Base-by-base conservation (phyloP, 306 rosid species). In the Cyamopsis tetragonoloba region DNA sequence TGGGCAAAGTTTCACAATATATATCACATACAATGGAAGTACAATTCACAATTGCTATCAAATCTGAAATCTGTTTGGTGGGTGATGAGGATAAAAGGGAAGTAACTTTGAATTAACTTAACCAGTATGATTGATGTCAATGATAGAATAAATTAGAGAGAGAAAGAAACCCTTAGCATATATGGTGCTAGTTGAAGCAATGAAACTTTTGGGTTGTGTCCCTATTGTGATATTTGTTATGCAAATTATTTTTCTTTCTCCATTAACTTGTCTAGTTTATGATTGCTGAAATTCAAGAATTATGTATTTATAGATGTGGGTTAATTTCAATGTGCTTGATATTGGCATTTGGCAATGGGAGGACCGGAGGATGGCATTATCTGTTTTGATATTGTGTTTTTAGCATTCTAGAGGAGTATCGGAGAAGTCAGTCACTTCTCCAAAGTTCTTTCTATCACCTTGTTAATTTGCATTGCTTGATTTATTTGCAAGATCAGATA, bases 41-140 rank as follows among this genome's bases (percentile, higher is more conserved):
- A 43, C 17, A 27, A 47, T 72, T 55, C 59, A 59, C 1, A 3
- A 11, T 56, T 22, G 62, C 61, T 4, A 23, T 53, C 12, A 34
- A 56, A 31, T 42, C 31, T 75, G 78, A 80, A 63, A 8, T 72
- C 23, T n/a, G 37, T 32, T 12, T 34, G 19, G 51, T n/a, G 46
- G 43, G 15, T 49, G 26, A 32, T 27, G 22, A 26, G 43, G 44
- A 53, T 43, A 50, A 68, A 8, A 51, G 14, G 23, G 43, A 55
- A 27, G 37, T 9, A 35, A 7, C 39, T 4, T 14, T 43, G 31
- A 59, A 47, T 34, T 35, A 19, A 22, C 19, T 1, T 4, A 39
- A 42, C 48, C 50, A 46, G 26, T 46, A 72, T 28, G 15, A 11
- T 34, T 26, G 38, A 9, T 61, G 43, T 15, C 30, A 5, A 17